Evolutionary conservation across 768 basidiomycete species (phyloP), one percentile per base, ranked within the genome.

Genomic region (Mycena alexandri): DNA sequence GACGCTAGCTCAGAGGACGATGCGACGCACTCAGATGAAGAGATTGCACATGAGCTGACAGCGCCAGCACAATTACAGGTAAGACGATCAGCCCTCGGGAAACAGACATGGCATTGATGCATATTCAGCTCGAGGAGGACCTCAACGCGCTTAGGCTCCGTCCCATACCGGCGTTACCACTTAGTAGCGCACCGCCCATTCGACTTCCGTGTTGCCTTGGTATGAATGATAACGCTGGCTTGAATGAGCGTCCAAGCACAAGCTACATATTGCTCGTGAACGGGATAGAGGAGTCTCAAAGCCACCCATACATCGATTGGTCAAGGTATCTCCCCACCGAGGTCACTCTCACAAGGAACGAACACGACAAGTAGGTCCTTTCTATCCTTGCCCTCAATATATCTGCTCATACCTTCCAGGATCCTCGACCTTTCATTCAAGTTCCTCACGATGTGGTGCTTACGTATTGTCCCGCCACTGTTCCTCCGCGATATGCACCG

Each of bases 401-500:
- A 5, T 22, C 53, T n/a, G 2, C 29, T 29, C 29, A 29, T 47
- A 9, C 53, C 55, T 55, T 41, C 7, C 52, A 80, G 79, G 22
- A 75, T 83, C 16, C 77, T 84, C 47, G 77, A 77, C 44, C 69
- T 79, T 17, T 72, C 81, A 29, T 82, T 82, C 74, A 79, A 77
- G 34, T 81, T 80, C 70, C 80, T 78, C 72, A 76, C 79, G 4
- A 76, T 75, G 33, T 83, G 80, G 79, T 75, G 76, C 43, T 73
- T 81, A 29, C 82, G 83, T 42, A 72, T 82, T 54, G 75, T 81
- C 8, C 83, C 83, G 7, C 72, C 75, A 42, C 77, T 83, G 33
- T 83, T 84, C 69, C 74, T 80, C 17, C 76, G 78, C 19, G 83
- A 83, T 72, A 83, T 84, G 83, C 75, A 79, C 55, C 78, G 77